Base-by-base conservation (phyloP, 495 filamentous ascomycete species). In the Penicillium odoratum region DNA sequence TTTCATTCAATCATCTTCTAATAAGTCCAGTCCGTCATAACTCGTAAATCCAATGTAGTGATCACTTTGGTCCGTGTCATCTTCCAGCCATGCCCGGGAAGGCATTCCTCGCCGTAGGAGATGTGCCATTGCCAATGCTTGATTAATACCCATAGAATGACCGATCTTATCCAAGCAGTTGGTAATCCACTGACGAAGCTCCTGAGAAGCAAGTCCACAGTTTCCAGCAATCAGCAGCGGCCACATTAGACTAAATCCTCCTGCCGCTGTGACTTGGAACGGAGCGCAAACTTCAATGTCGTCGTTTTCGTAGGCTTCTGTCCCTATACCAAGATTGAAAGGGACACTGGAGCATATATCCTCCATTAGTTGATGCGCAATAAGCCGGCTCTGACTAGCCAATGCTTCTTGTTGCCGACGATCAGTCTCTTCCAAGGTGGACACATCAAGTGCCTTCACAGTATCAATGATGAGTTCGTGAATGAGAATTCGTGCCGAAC, bases 401-500 rank as follows among this genome's bases (percentile, higher is more conserved):
- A 57, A 28, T 8, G 25, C 36, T 9, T 9, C 21, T 21, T 40
- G 29, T 25, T 44, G 48, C 46, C 30, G 46, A 29, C 9, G 30
- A 28, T 43, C 40, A 44, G 38, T 47, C 2, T 44, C 38, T 26
- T 48, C 53, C 9, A 11, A 42, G 3, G 33, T 9, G 4, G 25
- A 44, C 9, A 11, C 34, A 5, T 57, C 46, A 8, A 57, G 29
- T 11, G 13, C 7, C 3, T 50, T 47, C 28, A 53, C 59, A 11
- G 59, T 45, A 8, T 54, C 51, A 34, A 63, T 52, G 21, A 59
- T 56, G 4, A 53, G 29, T 47, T 63, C 61, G 33, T 80, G 79
- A 9, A 78, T 65, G 26, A 82, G 71, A 38, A 84, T 72, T 33
- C 78, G 74, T 0, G 77, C 75, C 62, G 78, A 80, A 29, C 84